A percentile compares a stretch with the other conserved stretches of the same genome.
These are phyloP conservation scores for Globisporangium radiosum DNA, from an alignment of 352 stramenopile species.

Conservation along the genomic window DNA sequence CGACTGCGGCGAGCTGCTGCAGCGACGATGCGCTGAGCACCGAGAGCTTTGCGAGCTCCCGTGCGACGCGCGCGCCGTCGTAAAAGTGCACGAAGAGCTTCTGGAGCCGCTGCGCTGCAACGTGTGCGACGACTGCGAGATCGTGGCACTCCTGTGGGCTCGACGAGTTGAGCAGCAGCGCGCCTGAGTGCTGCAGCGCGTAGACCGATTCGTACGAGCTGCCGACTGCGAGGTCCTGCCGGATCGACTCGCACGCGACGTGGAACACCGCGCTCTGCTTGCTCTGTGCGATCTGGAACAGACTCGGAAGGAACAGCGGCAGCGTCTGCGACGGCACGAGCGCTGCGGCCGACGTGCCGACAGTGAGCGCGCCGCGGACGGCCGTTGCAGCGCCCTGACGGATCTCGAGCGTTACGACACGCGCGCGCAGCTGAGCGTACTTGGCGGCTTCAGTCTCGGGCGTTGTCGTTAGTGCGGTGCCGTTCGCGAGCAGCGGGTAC, in stretches of 20 bases:
- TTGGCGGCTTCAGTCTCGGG: conserved; percentile 9
- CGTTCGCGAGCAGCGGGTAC: conserved; percentile 43
- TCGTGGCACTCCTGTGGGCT: conserved; percentile 75
- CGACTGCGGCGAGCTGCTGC: conserved; percentile 30
- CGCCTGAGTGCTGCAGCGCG: conserved; percentile 61
- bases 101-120: conserved; percentile 47
- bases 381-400: conserved; percentile 42
- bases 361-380: conserved; percentile 51
- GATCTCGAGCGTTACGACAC: conserved; percentile 58
- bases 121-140: conserved; percentile 65
- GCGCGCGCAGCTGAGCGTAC: conserved; percentile 26
- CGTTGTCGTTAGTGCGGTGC: neutral
- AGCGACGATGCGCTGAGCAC: conserved; percentile 47
- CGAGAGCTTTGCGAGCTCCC: conserved; percentile 56
- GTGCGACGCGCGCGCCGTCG: conserved; percentile 57
- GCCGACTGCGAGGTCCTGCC: conserved; percentile 44
- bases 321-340: conserved; percentile 69
- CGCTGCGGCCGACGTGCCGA: conserved; percentile 36
- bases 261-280: conserved; percentile 44
- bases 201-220: conserved; percentile 62
- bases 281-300: conserved; percentile 53
- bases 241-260: conserved; percentile 49
- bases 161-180: conserved; percentile 62
- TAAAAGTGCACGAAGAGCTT: conserved; percentile 81
- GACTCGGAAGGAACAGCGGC: conserved; percentile 64